Percentiles rank a stretch among this genome's conserved stretches.
phyloP scores from a whole-genome alignment of 371 early-diverging fungal genomes.

The Gilbertella persicaria region DNA sequence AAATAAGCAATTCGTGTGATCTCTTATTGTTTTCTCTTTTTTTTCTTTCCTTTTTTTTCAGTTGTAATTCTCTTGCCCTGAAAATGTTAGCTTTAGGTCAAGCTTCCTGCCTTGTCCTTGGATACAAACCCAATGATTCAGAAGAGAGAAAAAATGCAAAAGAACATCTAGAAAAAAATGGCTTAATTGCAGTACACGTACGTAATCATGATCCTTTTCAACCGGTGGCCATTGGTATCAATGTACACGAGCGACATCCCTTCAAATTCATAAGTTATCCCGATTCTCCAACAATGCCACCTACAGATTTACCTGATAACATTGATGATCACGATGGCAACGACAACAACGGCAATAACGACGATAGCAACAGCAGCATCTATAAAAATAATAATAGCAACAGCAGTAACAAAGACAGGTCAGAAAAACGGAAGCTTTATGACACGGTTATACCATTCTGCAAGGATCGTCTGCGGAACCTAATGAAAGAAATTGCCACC shows the following conservation, averaged over 20 bases:
- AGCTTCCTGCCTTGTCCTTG: constrained; percentile 26
- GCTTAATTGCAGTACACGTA: constrained; percentile 20
- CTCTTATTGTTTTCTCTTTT: too few species aligned
- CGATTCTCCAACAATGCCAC: constrained; percentile 18
- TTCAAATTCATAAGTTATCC: constrained; percentile 25
- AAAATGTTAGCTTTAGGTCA: constrained; percentile 26
- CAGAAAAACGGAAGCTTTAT: constrained; percentile 12
- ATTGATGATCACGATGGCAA: constrained; percentile 2
- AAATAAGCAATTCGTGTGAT: constrained; percentile 5
- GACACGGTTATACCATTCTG: constrained; percentile 17
- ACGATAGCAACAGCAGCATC: neutral
- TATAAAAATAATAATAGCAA: constrained; percentile 4
- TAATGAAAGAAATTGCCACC: constrained; percentile 23
- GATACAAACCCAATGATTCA: constrained; percentile 19
- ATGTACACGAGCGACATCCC: constrained; percentile 20
- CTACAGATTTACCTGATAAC: constrained; percentile 12
- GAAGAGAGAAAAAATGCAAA: constrained; percentile 22
- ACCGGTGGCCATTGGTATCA: constrained; percentile 23
- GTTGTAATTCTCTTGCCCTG: constrained; percentile 10
- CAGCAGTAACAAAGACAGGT: constrained; percentile 3
- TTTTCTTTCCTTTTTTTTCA: constrained; percentile 3
- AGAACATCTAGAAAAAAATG: constrained; percentile 26
- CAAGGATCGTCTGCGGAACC: constrained; percentile 11
- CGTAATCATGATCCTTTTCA: constrained; percentile 20
- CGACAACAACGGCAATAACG: constrained; percentile 4